Base-by-base conservation (phyloP, 768 basidiomycete species). In the Amanita jacksonii region DNA sequence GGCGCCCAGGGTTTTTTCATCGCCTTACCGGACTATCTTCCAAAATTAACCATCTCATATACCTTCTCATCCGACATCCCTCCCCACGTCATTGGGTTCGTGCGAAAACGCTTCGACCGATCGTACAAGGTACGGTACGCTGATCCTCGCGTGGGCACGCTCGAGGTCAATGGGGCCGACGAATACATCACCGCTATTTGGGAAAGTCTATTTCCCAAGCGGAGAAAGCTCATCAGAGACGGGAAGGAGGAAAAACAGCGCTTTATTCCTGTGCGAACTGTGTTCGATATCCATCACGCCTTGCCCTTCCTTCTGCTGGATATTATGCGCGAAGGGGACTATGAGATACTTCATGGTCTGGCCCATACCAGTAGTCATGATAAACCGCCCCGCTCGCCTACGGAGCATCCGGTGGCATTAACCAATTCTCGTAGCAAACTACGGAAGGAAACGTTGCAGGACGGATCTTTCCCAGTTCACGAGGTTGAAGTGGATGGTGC, bases 141-240 rank as follows among this genome's bases (percentile, higher is more conserved):
- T 1, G 8, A 37, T n/a, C 44, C 44, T 3, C 24, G 10, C 5
- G 35, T 45, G 4, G 44, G 44, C 18, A n/a, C 25, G 8, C 44
- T 45, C 12, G 44, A 45, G 20, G 18, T 45, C 2, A 38, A 38
- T 15, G 44, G 44, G 10, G 36, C 44, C 2, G 36, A 38, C 20
- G 44, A 45, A 30, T 37, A 22, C 4, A 38, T 45, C 10, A 19
- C 36, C 18, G 44, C 44, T 8, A 23, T 45, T 16, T 45, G 44
- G 44, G 44, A 45, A 45, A 45, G 36, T 20, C 28, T 45, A 18
- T 45, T 45, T 13, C 44, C 44, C 25, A 20, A 37, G 2, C 44
- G 44, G 13, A 6, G 9, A 16, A 37, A 15, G 28, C 16, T 45
- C 12, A 45, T 37, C 8, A 38, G 32, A 24, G 37, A 45, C 22